phyloP scores from a whole-genome alignment of 2,329 filamentous ascomycete genomes.

The Cladosporium colombiae region DNA sequence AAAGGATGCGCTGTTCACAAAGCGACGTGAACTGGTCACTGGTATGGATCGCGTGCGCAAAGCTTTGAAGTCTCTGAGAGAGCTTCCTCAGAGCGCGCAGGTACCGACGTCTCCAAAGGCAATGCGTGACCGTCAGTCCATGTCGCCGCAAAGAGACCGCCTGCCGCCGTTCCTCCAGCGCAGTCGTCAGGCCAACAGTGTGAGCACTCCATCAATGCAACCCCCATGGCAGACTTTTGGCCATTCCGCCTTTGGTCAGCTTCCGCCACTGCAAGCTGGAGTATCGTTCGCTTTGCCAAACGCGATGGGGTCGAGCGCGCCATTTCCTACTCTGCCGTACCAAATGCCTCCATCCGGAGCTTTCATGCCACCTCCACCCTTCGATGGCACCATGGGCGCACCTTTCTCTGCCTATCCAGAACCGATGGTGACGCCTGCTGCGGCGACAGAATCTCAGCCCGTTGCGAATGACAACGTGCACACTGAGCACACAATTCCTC shows the following conservation, averaged over 20 bases:
- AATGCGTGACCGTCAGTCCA: slow-evolving; percentile 25
- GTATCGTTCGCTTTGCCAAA: background rate
- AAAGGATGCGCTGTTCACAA: slow-evolving; percentile 35
- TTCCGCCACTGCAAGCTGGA: background rate
- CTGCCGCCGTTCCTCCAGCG: slow-evolving; percentile 31
- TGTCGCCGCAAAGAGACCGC: slow-evolving; percentile 27
- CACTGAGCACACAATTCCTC: slow-evolving; percentile 23
- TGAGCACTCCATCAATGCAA: background rate
- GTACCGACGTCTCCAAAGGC: slow-evolving; percentile 31
- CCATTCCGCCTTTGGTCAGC: background rate
- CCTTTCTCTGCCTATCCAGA: slow-evolving; percentile 23
- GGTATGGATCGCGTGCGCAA: slow-evolving; percentile 39
- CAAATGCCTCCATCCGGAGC: slow-evolving; percentile 28
- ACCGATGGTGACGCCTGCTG: background rate
- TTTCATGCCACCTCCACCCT: slow-evolving; percentile 32
- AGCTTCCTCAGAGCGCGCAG: slow-evolving; percentile 23
- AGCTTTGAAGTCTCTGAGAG: slow-evolving; percentile 37
- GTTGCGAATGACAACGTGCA: background rate
- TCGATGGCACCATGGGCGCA: slow-evolving; percentile 34
- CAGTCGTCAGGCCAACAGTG: slow-evolving; percentile 16
- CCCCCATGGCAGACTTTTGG: background rate
- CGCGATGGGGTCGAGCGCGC: slow-evolving; percentile 25
- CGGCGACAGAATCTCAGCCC: background rate
- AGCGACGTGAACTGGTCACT: slow-evolving; percentile 37
- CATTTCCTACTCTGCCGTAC: slow-evolving; percentile 27